Percentiles rank a stretch among this genome's conserved stretches.
Conservation (phyloP, 495 filamentous ascomycete species). For the Penicillium coffeae region DNA sequence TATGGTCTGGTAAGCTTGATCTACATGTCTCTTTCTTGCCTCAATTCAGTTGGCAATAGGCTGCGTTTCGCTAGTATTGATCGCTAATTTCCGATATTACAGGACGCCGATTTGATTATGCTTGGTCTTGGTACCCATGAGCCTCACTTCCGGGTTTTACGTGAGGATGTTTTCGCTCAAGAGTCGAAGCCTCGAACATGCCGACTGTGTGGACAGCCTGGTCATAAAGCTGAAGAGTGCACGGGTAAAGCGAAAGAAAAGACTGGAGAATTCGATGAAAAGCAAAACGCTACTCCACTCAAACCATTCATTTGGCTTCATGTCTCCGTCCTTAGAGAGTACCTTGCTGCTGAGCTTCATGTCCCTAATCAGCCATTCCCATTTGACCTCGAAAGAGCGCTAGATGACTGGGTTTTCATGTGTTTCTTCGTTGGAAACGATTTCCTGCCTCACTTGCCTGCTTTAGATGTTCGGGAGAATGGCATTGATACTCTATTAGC, state of each 20-base stretch:
- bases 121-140: constrained; percentile 95
- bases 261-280: constrained; percentile 79
- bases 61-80: background rate
- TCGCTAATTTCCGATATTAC: constrained; percentile 19
- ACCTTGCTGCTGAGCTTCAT: constrained; percentile 83
- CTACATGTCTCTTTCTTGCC: background rate
- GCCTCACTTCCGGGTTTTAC: constrained; percentile 92
- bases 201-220: constrained; percentile 82
- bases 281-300: constrained; percentile 59
- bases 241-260: constrained; percentile 80
- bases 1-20: constrained; percentile 63
- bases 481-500: constrained; percentile 94
- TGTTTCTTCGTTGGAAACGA: constrained; percentile 99
- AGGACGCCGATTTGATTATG: constrained; percentile 98
- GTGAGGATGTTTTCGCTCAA: constrained; percentile 95
- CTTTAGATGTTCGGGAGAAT: constrained; percentile 93
- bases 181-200: constrained; percentile 77
- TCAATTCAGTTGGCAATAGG: too few relatives aligned
- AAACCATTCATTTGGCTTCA: constrained; percentile 99
- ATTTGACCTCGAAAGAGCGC: constrained; percentile 88
- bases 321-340: constrained; percentile 87
- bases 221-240: constrained; percentile 81
- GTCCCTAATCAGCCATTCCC: constrained; percentile 74
- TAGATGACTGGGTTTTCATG: constrained; percentile 99
- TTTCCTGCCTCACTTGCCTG: constrained; percentile 94